Conservation (phyloP, 129 eudicot genomes). For the Saussurea involucrata region DNA sequence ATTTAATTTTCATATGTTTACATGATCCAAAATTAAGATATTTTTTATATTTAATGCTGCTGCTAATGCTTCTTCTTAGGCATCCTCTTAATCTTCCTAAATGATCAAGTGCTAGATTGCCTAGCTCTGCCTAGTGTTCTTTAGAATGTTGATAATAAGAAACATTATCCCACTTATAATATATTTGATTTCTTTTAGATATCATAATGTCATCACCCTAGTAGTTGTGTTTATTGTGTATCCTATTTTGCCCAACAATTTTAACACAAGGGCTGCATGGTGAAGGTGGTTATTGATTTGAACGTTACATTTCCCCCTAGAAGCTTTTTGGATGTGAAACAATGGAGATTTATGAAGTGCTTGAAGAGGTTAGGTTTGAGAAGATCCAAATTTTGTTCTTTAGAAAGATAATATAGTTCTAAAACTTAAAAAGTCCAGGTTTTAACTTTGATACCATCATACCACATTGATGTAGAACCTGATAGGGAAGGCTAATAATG, state of each 20-base stretch:
- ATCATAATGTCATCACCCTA: not conserved
- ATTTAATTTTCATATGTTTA: not conserved
- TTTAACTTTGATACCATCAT: not conserved
- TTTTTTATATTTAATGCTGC: not conserved
- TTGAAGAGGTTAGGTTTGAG: slow-evolving; percentile 1
- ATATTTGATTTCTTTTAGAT: not conserved
- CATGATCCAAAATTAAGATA: not conserved
- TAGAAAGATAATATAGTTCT: not conserved
- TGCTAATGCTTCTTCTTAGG: not conserved
- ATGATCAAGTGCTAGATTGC: not conserved
- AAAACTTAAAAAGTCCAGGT: not conserved
- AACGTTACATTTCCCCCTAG: not conserved
- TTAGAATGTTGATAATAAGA: not conserved
- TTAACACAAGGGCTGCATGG: not conserved
- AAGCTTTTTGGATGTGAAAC: not conserved
- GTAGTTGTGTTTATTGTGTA: not conserved
- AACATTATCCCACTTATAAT: not conserved
- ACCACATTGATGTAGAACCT: not conserved
- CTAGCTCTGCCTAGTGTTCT: not conserved
- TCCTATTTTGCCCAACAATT: not conserved
- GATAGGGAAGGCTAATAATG: not conserved
- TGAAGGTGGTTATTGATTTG: not conserved
- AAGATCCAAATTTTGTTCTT: not conserved
- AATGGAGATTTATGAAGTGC: not conserved
- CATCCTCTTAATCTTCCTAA: not conserved